Percentiles rank a stretch among this genome's conserved stretches.
These are phyloP conservation scores for Backusella psychrophila DNA, from an alignment of 192 early-diverging fungal genomes.

Conservation along the genomic window DNA sequence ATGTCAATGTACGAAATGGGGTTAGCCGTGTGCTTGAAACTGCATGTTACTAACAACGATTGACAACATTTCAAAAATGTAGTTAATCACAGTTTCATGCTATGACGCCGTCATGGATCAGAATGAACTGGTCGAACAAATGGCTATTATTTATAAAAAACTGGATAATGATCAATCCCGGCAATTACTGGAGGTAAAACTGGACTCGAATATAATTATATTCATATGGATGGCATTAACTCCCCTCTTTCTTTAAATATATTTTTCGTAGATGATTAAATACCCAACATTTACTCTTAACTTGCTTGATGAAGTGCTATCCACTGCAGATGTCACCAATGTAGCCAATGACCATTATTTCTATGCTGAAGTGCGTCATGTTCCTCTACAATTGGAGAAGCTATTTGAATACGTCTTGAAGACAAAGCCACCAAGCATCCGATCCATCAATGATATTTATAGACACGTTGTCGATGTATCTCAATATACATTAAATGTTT, in stretches of 20 bases:
- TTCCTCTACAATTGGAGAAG: conserved; percentile 5
- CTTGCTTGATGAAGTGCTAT: background rate
- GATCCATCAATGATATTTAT: background rate
- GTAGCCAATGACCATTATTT: background rate
- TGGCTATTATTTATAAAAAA: background rate
- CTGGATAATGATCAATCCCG: conserved; percentile 1
- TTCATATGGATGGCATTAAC: background rate
- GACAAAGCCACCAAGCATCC: background rate
- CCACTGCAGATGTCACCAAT: background rate
- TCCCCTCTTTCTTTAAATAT: background rate
- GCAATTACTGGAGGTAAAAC: background rate
- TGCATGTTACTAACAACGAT: too few species aligned
- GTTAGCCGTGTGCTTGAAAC: too few species aligned
- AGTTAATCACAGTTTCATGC: background rate
- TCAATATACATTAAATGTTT: background rate
- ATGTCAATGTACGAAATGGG: background rate
- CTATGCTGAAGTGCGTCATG: background rate
- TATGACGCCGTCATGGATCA: background rate
- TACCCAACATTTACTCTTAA: conserved; percentile 7
- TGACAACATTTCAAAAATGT: background rate
- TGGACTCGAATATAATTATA: background rate
- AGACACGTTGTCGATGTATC: conserved; percentile 6
- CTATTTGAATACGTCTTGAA: background rate
- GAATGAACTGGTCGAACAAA: background rate
- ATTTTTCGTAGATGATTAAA: background rate